Percentiles rank a stretch among this genome's conserved stretches.
Evolutionary conservation across 2,329 filamentous ascomycete genomes (phyloP).

Genomic region (Talaromyces piceae): DNA sequence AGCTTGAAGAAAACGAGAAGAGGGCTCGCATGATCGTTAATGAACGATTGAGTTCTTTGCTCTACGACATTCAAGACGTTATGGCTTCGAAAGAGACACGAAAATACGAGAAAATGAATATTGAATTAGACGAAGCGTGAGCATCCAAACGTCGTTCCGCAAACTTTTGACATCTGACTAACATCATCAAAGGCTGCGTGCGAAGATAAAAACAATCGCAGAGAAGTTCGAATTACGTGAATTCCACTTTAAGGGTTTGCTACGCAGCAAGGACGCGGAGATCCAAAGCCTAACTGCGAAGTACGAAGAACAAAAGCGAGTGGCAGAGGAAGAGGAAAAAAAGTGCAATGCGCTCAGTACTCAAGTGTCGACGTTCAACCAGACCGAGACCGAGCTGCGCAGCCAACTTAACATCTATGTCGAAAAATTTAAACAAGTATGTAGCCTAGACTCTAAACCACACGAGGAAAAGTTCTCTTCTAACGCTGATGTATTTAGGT

Average conservation of each 20-base stretch:
- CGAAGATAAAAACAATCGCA: slow-evolving; percentile 84
- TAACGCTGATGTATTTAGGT: slow-evolving; percentile 54
- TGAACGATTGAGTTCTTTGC: slow-evolving; percentile 69
- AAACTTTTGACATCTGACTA: slow-evolving; percentile 5
- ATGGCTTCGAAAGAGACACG: slow-evolving; percentile 81
- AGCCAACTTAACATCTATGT: slow-evolving; percentile 98
- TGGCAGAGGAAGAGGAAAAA: slow-evolving; percentile 70
- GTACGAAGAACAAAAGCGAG: slow-evolving; percentile 83
- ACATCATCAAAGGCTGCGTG: slow-evolving; percentile 42
- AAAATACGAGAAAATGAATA: slow-evolving; percentile 70
- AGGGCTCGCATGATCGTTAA: slow-evolving; percentile 77
- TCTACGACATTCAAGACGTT: slow-evolving; percentile 79
- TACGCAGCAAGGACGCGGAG: slow-evolving; percentile 92
- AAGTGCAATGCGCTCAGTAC: slow-evolving; percentile 79
- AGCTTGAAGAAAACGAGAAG: slow-evolving; percentile 77
- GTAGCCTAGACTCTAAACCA: slow-evolving; percentile 18
- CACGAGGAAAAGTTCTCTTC: neutral
- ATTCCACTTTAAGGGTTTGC: slow-evolving; percentile 82
- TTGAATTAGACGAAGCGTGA: slow-evolving; percentile 84
- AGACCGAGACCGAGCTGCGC: slow-evolving; percentile 87
- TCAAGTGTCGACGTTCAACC: slow-evolving; percentile 91
- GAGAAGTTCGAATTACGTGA: slow-evolving; percentile 96
- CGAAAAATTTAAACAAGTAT: slow-evolving; percentile 98
- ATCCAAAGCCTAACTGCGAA: slow-evolving; percentile 86
- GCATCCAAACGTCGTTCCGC: slow-evolving; percentile 25